Conservation (phyloP, 495 filamentous ascomycete species). For the Penicillium canariense region DNA sequence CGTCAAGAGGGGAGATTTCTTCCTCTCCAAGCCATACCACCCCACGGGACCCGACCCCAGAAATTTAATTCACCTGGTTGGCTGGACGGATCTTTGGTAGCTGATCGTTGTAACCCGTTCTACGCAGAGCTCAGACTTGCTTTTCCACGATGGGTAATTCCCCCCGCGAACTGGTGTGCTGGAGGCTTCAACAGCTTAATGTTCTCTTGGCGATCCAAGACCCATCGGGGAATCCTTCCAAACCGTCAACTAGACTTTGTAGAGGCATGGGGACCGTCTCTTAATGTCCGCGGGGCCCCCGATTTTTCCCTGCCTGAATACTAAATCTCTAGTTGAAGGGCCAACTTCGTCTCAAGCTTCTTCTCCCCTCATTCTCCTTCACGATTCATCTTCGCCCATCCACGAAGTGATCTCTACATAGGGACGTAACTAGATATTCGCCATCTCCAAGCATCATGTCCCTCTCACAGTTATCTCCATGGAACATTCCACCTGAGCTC, state of each 20-base stretch:
- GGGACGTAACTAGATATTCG: background rate
- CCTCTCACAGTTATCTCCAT: slow-evolving; percentile 10
- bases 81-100: background rate
- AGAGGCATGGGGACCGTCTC: background rate
- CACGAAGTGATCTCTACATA: background rate
- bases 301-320: background rate
- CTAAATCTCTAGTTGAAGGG: background rate
- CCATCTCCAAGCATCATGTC: background rate
- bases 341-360: background rate
- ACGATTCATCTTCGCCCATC: background rate
- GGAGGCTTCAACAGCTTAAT: background rate
- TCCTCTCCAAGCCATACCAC: background rate
- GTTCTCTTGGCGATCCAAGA: background rate
- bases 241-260: background rate
- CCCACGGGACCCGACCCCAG: background rate
- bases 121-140: too few species aligned
- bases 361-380: background rate
- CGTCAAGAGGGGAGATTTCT: background rate
- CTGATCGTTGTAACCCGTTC: background rate
- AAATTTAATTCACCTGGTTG: background rate
- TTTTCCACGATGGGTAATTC: background rate
- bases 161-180: background rate
- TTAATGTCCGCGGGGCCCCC: background rate
- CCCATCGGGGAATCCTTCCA: slow-evolving; percentile 3
- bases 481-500: slow-evolving; percentile 22